These are phyloP conservation scores for Leptographium galeiforme DNA, from an alignment of 2,329 filamentous ascomycete species.

Conservation along the genomic window DNA sequence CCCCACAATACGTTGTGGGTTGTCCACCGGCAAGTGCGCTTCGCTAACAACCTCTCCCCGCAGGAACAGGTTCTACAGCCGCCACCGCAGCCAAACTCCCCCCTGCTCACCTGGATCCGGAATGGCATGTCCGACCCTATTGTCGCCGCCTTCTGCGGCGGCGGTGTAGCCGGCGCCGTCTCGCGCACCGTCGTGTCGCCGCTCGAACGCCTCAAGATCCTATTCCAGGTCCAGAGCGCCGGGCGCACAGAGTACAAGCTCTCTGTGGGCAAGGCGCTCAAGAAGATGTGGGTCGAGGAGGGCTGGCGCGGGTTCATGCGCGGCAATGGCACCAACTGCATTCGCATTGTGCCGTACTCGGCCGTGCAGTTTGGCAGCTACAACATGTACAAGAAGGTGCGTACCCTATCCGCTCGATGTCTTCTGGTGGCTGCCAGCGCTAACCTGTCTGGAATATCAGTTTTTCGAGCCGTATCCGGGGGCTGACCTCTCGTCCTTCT, in stretches of 20 bases:
- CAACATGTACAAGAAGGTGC: slow-evolving; percentile 89
- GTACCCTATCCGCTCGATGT: background rate
- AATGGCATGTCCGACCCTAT: slow-evolving; percentile 65
- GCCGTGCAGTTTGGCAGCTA: slow-evolving; percentile 97
- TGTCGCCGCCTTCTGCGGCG: slow-evolving; percentile 82
- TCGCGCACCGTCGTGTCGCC: slow-evolving; percentile 95
- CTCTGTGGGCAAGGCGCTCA: slow-evolving; percentile 75
- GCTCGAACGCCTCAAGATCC: slow-evolving; percentile 87
- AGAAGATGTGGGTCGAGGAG: slow-evolving; percentile 94
- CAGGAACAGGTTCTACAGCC: slow-evolving; percentile 6
- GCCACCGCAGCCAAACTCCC: slow-evolving; percentile 10
- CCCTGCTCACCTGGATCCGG: slow-evolving; percentile 21
- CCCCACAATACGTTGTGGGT: background rate
- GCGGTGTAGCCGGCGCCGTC: slow-evolving; percentile 90
- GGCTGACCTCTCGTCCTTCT: slow-evolving; percentile 56
- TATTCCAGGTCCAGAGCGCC: slow-evolving; percentile 90
- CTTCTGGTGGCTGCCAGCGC: background rate
- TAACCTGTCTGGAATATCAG: slow-evolving; percentile 23
- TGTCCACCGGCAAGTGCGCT: background rate
- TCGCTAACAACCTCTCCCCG: background rate
- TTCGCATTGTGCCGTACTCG: slow-evolving; percentile 95
- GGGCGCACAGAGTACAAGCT: slow-evolving; percentile 88
- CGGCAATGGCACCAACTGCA: slow-evolving; percentile 95
- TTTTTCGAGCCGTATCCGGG: slow-evolving; percentile 68
- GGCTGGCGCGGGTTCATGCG: slow-evolving; percentile 96